Evolutionary conservation across 2,329 filamentous ascomycete genomes (phyloP), one percentile per base, ranked within the genome.

Genomic region (Trichoderma sp.): DNA sequence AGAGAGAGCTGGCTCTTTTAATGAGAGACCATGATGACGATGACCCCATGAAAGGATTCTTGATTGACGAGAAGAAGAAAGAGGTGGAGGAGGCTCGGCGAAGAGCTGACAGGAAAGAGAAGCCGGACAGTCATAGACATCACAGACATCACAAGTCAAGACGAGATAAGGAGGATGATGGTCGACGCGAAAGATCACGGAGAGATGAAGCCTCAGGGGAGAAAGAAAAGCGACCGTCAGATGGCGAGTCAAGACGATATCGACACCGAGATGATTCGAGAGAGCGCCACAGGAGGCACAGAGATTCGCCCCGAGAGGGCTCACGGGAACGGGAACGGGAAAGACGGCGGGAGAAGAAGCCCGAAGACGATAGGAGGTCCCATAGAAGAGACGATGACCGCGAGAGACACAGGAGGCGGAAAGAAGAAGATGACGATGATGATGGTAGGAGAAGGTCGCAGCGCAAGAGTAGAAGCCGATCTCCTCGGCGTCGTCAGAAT

Each of bases 41-140:
- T 73, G 96, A 99, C 80, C 96, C 96, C 0, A 99, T 99, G 96
- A 98, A 97, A 82, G 90, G 89, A 47, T 98, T 93, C 77, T 80
- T 98, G 74, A 90, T 98, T 66, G 89, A 95, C 74, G 92, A 97
- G 82, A 98, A 98, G 87, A 94, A 93, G 82, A 93, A 94, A 79
- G 93, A 97, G 80, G 88, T 97, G 14, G 90, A 92, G 70, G 87
- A 88, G 72, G 95, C 93, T 3, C 82, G 76, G 85, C 86, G 87
- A 81, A 78, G 82, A 78, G 76, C 85, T 71, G 84, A 86, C 15
- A 87, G 84, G 76, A 86, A 82, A 75, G 82, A 85, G 72, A 80
- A 82, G 69, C 86, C 81, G 77, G 84, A 83, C 74, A 83, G 77
- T 80, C 88, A 85, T 71, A 83, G 81, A 64, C 83, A 82, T 30